Conservation (phyloP, 2,329 filamentous ascomycete species). For the Tolypocladium nubicola region DNA sequence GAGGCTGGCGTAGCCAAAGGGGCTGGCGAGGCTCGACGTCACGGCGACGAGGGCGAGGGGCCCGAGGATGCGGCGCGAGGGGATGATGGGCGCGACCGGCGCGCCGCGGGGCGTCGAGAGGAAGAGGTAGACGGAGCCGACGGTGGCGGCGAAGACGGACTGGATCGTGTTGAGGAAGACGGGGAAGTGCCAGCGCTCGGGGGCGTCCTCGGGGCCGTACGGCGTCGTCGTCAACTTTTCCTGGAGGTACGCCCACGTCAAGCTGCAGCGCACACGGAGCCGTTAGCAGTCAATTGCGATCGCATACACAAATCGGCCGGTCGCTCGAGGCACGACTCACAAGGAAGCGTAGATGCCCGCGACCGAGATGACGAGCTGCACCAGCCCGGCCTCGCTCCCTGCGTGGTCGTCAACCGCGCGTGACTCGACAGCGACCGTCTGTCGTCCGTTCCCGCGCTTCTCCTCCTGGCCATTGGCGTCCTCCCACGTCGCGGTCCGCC, state of each 20-base stretch:
- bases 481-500: slow-evolving; percentile 27
- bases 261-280: slow-evolving; percentile 34
- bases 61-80: slow-evolving; percentile 59
- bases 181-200: slow-evolving; percentile 81
- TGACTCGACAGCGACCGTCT: neutral
- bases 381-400: slow-evolving; percentile 44
- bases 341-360: slow-evolving; percentile 94
- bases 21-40: slow-evolving; percentile 81
- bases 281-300: neutral
- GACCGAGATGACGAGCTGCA: slow-evolving; percentile 79
- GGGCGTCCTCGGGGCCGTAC: slow-evolving; percentile 54
- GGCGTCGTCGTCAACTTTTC: slow-evolving; percentile 92
- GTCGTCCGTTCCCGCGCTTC: slow-evolving; percentile 7
- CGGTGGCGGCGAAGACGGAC: slow-evolving; percentile 74
- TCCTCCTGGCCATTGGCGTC: slow-evolving; percentile 17
- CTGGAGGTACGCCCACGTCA: slow-evolving; percentile 94
- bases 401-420: neutral
- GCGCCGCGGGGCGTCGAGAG: slow-evolving; percentile 41
- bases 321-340: slow-evolving; percentile 41
- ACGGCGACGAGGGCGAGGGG: slow-evolving; percentile 79
- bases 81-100: slow-evolving; percentile 58
- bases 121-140: slow-evolving; percentile 72
- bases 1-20: slow-evolving; percentile 87
- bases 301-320: neutral
- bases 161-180: slow-evolving; percentile 96